phyloP scores from a whole-genome alignment of 2,329 filamentous ascomycete species.

The Cercospora citrullina region DNA sequence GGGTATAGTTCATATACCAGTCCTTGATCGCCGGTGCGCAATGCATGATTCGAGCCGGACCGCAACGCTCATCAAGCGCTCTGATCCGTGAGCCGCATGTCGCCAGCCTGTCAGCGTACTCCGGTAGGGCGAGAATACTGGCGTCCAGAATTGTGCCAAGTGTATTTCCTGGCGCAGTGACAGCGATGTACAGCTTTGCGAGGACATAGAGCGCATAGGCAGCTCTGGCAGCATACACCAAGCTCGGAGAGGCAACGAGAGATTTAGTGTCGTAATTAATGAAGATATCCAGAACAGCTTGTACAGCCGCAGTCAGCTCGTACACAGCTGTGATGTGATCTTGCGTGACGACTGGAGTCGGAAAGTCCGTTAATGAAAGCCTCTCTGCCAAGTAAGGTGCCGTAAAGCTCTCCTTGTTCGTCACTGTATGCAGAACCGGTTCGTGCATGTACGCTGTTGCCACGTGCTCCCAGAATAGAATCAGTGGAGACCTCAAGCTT shows the following conservation, averaged over 20 bases:
- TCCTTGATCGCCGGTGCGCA: conserved; percentile 23
- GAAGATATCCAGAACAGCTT: conserved; percentile 31
- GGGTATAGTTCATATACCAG: conserved; percentile 27
- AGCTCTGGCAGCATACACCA: conserved; percentile 29
- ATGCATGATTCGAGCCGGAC: conserved; percentile 26
- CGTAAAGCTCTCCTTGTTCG: conserved; percentile 35
- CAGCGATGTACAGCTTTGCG: conserved; percentile 33
- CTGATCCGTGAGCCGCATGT: conserved; percentile 9
- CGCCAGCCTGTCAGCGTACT: conserved; percentile 32
- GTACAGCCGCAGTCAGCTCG: conserved; percentile 27
- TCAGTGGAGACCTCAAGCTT: conserved; percentile 18
- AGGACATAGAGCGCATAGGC: conserved; percentile 32
- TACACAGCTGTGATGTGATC: conserved; percentile 32
- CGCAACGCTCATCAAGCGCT: conserved; percentile 21
- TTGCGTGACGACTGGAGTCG: conserved; percentile 28
- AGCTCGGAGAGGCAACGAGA: conserved; percentile 27
- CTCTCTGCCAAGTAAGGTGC: conserved; percentile 36
- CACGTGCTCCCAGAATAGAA: conserved; percentile 32
- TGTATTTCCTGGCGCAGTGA: conserved; percentile 31
- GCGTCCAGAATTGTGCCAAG: conserved; percentile 31
- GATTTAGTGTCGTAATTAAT: conserved; percentile 17
- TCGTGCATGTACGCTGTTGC: conserved; percentile 35
- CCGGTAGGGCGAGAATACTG: conserved; percentile 30
- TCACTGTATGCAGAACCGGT: conserved; percentile 33
- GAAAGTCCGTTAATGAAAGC: conserved; percentile 34